Percentiles rank a stretch among this genome's conserved stretches.
phyloP scores from a whole-genome alignment of 179 eudicot species.

The Silene coronaria region DNA sequence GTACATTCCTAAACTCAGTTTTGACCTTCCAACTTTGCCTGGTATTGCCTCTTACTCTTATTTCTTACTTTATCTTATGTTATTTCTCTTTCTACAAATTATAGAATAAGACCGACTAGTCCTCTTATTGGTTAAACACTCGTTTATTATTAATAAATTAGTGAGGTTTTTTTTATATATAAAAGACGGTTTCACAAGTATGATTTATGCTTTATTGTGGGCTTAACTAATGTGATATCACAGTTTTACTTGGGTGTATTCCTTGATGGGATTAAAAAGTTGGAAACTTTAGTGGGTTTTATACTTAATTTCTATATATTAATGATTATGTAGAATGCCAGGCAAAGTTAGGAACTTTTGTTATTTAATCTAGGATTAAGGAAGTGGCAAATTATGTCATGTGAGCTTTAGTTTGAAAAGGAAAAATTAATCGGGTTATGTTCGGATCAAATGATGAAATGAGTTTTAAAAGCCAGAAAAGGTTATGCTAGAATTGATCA shows the following conservation, averaged over 20 bases:
- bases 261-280: not conserved
- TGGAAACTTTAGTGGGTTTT: constrained; percentile 3
- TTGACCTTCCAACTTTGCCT: constrained; percentile 11
- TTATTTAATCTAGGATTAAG: not conserved
- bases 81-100: not conserved
- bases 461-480: not conserved
- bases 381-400: not conserved
- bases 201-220: not conserved
- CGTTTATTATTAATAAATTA: not conserved
- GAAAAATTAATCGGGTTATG: not conserved
- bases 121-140: not conserved
- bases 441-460: not conserved
- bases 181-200: not conserved
- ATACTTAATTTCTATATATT: not conserved
- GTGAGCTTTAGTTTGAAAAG: not conserved
- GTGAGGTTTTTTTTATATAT: not conserved
- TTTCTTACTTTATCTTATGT: not conserved
- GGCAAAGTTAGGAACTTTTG: not conserved
- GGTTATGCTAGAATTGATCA: not conserved
- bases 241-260: not conserved
- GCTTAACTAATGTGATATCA: not conserved
- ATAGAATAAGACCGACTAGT: too few species aligned
- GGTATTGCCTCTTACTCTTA: constrained; percentile 16
- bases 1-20: not conserved
- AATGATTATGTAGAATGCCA: not conserved